These are phyloP conservation scores for Scedosporium dehoogii DNA, from an alignment of 2,329 filamentous ascomycete genomes.

Conservation along the genomic window DNA sequence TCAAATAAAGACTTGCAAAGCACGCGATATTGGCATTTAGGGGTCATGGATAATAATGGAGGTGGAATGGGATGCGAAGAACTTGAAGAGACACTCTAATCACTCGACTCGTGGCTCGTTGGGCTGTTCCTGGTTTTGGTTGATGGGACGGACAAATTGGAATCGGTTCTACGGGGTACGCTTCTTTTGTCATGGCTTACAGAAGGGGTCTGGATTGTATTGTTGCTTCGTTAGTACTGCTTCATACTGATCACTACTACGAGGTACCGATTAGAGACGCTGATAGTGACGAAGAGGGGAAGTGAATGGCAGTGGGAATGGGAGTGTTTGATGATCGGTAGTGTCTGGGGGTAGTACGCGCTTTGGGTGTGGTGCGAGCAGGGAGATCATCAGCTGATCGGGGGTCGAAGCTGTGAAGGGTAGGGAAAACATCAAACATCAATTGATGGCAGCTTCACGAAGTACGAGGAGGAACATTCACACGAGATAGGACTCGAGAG, in stretches of 20 bases:
- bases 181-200: neutral
- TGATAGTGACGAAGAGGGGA: neutral
- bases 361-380: neutral
- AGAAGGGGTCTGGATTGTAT: neutral
- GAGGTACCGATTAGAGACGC: neutral
- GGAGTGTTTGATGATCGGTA: neutral
- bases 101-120: conserved; percentile 3
- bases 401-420: neutral
- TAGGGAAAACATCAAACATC: neutral
- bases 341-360: neutral
- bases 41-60: conserved; percentile 3
- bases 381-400: neutral
- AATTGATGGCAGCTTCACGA: neutral
- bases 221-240: too few relatives aligned
- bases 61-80: conserved; percentile 4
- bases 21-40: neutral
- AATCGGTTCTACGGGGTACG: neutral
- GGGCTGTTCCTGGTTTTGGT: neutral
- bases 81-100: neutral
- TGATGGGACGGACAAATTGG: neutral
- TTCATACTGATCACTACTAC: too few relatives aligned
- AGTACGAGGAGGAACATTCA: too few relatives aligned
- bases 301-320: neutral
- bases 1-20: neutral
- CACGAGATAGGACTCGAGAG: too few relatives aligned